A percentile compares a stretch with the other conserved stretches of the same genome.
These are phyloP conservation scores for Starmera dryadoides DNA, from an alignment of 805 yeast genomes.

Conservation along the genomic window DNA sequence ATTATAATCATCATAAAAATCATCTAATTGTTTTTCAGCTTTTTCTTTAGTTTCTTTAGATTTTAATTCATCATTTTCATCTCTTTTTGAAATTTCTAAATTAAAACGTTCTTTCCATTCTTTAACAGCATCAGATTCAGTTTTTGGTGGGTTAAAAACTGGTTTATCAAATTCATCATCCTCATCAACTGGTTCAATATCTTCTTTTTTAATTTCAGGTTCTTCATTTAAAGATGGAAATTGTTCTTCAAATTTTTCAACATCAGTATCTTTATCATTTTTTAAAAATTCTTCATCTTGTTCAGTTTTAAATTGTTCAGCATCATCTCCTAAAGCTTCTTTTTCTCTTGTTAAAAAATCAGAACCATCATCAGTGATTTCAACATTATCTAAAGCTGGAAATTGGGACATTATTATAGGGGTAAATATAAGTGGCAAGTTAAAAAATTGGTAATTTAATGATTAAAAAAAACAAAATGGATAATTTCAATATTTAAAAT, in stretches of 20 bases:
- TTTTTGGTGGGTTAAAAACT: conserved; percentile 19
- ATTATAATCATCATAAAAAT: conserved; percentile 87
- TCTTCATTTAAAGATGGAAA: conserved; percentile 45
- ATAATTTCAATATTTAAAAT: too few species aligned
- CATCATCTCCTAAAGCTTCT: conserved; percentile 47
- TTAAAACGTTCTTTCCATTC: conserved; percentile 83
- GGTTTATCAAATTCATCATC: conserved; percentile 35
- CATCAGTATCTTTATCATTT: conserved; percentile 37
- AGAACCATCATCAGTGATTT: conserved; percentile 27
- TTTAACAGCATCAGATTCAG: conserved; percentile 49
- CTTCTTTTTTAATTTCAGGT: not conserved
- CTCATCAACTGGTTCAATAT: conserved; percentile 24
- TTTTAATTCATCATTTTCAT: conserved; percentile 57
- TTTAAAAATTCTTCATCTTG: conserved; percentile 44
- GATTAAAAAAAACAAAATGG: too few species aligned
- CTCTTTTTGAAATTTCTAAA: conserved; percentile 74
- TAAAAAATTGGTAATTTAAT: too few species aligned
- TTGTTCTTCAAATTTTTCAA: conserved; percentile 56
- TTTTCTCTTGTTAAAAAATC: conserved; percentile 67
- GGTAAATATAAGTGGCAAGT: too few species aligned
- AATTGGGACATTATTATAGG: conserved; percentile 22
- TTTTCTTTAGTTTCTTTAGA: conserved; percentile 60
- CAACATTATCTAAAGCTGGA: conserved; percentile 56
- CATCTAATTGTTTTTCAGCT: conserved; percentile 82
- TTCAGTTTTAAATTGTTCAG: conserved; percentile 61